A percentile compares a stretch with the other conserved stretches of the same genome.
phyloP scores from a whole-genome alignment of 345 rosid genomes.

The Kernera saxatilis region DNA sequence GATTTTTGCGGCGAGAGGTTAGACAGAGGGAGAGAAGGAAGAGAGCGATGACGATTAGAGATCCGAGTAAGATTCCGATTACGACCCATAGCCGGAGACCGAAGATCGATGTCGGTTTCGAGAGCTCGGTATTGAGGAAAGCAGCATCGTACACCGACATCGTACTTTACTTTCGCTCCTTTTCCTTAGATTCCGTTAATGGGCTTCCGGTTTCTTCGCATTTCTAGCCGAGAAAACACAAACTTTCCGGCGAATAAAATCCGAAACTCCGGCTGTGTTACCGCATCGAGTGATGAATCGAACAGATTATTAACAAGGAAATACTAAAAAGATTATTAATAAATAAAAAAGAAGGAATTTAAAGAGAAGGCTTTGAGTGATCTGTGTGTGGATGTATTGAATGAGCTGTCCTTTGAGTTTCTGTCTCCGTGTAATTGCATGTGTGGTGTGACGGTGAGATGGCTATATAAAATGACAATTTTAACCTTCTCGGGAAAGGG shows the following conservation, averaged over 20 bases:
- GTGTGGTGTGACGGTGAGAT: conserved; percentile 18
- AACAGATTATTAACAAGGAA: too few relatives aligned
- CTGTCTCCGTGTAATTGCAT: conserved; percentile 20
- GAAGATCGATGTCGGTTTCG: conserved; percentile 69
- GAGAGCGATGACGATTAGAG: conserved; percentile 70
- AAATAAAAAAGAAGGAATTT: not conserved
- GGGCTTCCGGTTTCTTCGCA: not conserved
- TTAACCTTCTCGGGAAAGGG: not conserved
- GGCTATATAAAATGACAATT: not conserved
- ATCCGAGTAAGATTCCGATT: conserved; percentile 69
- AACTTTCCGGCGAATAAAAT: not conserved
- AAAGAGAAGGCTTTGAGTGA: conserved; percentile 15
- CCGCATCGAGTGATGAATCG: not conserved
- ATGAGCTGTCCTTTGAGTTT: conserved; percentile 34
- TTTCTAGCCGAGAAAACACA: not conserved
- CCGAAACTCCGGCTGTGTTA: not conserved
- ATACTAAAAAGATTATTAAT: not conserved
- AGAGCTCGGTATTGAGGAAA: conserved; percentile 36
- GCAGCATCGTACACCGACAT: conserved; percentile 30
- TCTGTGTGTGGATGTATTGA: not conserved
- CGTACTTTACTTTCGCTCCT: not conserved
- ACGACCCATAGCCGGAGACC: conserved; percentile 75
- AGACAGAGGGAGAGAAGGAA: conserved; percentile 77
- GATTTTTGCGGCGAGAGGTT: conserved; percentile 56
- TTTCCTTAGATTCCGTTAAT: not conserved